Evolutionary conservation across 2,329 filamentous ascomycete genomes (phyloP), one percentile per base, ranked within the genome.

Genomic region (Aspergillus pseudonomiae): DNA sequence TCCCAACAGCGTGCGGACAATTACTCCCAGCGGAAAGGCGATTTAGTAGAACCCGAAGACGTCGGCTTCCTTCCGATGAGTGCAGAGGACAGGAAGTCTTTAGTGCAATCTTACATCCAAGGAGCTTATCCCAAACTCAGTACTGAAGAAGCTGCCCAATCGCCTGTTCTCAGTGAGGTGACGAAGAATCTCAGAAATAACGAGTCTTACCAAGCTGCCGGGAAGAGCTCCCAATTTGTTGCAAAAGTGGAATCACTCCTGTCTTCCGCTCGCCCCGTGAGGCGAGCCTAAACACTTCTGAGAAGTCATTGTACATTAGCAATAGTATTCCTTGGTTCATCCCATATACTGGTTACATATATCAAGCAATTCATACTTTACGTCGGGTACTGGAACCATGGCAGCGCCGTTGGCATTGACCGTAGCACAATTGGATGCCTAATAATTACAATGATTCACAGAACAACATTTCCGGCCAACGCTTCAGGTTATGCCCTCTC

Each of bases 161-260:
- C 66, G 26, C 68, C 75, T 26, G 64, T 78, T 19, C 54, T 79
- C 46, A 68, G 67, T 21, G 72, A 76, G 55, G 72, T 80, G 45
- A 48, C 73, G 26, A 75, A 70, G 59, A 77, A 77, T 62, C 71
- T 80, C 28, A 67, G 70, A n/a, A 80, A 78, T 59, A 81, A 81
- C 57, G 73, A 73, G 50, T 81, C 78, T 16, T 81, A 80, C 67
- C 73, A 75, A n/a, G 72, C 70, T 19, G 62, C 72, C 10, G 72
- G 73, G 21, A 79, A 80, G 63, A 73, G 69, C 45, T 70, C 72
- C 6, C 69, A 75, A 50, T 78, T 81, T 57, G 65, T 80, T 64
- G 65, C 70, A 45, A 79, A 79, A 60, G 67, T 81, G 9, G 72
- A 77, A 65, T 78, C 73, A 45, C 69, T 78, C 26, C 64, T 81